phyloP scores from a whole-genome alignment of 2,329 filamentous ascomycete genomes.

The Domatiomyces globalis region DNA sequence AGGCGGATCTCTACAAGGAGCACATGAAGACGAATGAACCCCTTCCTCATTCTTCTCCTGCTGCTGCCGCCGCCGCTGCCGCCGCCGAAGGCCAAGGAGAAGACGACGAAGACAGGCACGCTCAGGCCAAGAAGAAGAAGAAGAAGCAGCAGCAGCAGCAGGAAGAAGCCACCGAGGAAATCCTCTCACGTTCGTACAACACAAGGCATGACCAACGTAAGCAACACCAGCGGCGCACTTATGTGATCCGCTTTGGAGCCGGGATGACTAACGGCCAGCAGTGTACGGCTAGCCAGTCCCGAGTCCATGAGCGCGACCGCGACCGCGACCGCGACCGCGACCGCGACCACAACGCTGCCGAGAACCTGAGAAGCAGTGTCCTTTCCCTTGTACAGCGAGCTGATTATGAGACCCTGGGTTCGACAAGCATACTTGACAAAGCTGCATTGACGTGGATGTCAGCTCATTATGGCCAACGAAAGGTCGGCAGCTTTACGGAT shows the following conservation, averaged over 20 bases:
- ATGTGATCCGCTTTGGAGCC: neutral
- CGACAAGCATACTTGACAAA: neutral
- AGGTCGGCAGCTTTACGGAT: too few relatives aligned
- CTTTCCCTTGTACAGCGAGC: too few relatives aligned
- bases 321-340: neutral
- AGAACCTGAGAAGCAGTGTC: neutral
- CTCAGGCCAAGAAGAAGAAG: neutral
- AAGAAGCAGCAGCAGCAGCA: too few relatives aligned
- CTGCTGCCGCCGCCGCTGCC: too few relatives aligned
- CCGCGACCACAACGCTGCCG: neutral
- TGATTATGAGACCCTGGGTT: too few relatives aligned
- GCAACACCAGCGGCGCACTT: neutral
- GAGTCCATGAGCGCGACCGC: neutral
- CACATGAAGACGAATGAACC: neutral
- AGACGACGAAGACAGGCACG: neutral
- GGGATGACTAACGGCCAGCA: neutral
- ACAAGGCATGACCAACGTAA: too few relatives aligned
- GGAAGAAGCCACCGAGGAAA: neutral
- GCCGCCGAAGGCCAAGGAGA: neutral
- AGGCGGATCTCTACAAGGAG: neutral
- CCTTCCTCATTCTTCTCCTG: too few relatives aligned
- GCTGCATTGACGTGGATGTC: too few relatives aligned
- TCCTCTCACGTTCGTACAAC: neutral
- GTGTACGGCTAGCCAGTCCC: neutral
- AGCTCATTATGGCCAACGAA: too few relatives aligned